phyloP scores from a whole-genome alignment of 352 stramenopile genomes.

The Phytopythium mirpurense region DNA sequence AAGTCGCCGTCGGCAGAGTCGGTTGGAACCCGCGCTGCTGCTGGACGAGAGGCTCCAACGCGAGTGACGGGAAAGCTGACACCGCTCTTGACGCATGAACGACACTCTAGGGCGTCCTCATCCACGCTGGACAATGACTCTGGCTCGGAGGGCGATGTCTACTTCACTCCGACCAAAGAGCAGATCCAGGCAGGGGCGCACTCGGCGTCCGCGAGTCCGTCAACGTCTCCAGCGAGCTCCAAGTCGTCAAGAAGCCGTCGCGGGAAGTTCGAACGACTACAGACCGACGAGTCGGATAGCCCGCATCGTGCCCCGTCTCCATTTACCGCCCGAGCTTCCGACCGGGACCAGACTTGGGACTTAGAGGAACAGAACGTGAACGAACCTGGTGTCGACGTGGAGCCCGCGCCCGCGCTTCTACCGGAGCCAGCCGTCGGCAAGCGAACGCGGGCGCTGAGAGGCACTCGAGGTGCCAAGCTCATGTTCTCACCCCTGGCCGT shows the following conservation, averaged over 20 bases:
- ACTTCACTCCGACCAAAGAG: conserved; percentile 15
- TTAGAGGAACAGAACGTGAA: conserved; percentile 7
- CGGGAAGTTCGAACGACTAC: background rate
- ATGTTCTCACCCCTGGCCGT: conserved; percentile 39
- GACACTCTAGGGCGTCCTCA: conserved; percentile 14
- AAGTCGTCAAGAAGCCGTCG: background rate
- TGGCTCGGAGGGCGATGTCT: conserved; percentile 12
- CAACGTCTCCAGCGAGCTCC: background rate
- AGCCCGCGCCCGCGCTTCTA: conserved; percentile 5
- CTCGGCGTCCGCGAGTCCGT: background rate
- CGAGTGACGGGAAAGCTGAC: background rate
- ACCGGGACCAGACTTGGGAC: background rate
- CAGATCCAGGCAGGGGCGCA: background rate
- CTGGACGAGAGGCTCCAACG: background rate
- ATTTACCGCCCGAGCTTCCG: background rate
- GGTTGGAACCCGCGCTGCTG: background rate
- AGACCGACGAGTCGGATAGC: background rate
- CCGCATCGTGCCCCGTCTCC: background rate
- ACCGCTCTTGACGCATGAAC: background rate
- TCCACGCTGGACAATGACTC: conserved; percentile 27
- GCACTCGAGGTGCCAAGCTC: conserved; percentile 26
- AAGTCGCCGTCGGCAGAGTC: background rate
- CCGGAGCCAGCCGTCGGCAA: conserved; percentile 10
- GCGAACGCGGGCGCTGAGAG: conserved; percentile 20
- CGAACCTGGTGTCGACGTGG: background rate